Percentiles rank a stretch among this genome's conserved stretches.
Evolutionary conservation across 352 stramenopile species (phyloP).

Genomic region (Saprolegnia parasitica): DNA sequence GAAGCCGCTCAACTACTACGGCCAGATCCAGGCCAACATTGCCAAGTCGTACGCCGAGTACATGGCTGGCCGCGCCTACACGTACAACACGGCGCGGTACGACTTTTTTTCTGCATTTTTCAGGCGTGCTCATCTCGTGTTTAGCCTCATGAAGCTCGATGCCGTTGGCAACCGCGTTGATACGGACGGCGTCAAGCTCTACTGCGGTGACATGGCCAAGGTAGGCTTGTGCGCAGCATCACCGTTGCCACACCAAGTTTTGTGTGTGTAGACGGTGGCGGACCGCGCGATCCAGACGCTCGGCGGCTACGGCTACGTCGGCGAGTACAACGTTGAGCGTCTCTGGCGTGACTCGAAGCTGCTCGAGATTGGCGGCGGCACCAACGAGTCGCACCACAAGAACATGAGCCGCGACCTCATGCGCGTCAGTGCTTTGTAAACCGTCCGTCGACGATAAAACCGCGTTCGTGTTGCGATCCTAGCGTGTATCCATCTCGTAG

Average conservation of each 20-base stretch:
- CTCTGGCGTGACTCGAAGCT: conserved; percentile 99
- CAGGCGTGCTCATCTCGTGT: background rate
- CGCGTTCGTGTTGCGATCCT: too few species aligned
- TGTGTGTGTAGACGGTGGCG: conserved; percentile 72
- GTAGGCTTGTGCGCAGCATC: too few species aligned
- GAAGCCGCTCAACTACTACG: conserved; percentile 84
- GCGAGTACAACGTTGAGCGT: conserved; percentile 97
- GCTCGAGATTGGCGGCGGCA: conserved; percentile 99
- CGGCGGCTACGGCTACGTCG: conserved; percentile 98
- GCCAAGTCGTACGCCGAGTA: conserved; percentile 98
- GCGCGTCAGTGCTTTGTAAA: conserved; percentile 39
- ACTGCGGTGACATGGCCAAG: conserved; percentile 96
- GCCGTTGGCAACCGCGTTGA: conserved; percentile 95
- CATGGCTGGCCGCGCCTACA: conserved; percentile 93
- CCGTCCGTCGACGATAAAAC: too few species aligned
- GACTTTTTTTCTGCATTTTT: conserved; percentile 26
- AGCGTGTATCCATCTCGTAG: too few species aligned
- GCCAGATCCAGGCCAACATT: conserved; percentile 96
- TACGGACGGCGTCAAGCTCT: conserved; percentile 98
- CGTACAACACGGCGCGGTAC: conserved; percentile 93
- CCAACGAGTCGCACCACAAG: conserved; percentile 98
- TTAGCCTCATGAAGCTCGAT: conserved; percentile 91
- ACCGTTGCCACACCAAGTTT: background rate
- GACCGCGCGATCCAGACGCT: conserved; percentile 97
- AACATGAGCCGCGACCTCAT: conserved; percentile 93